Evolutionary conservation across 1,139 yeast species (phyloP), one percentile per base, ranked within the genome.

Genomic region (Lodderomyces parapsilosis): DNA sequence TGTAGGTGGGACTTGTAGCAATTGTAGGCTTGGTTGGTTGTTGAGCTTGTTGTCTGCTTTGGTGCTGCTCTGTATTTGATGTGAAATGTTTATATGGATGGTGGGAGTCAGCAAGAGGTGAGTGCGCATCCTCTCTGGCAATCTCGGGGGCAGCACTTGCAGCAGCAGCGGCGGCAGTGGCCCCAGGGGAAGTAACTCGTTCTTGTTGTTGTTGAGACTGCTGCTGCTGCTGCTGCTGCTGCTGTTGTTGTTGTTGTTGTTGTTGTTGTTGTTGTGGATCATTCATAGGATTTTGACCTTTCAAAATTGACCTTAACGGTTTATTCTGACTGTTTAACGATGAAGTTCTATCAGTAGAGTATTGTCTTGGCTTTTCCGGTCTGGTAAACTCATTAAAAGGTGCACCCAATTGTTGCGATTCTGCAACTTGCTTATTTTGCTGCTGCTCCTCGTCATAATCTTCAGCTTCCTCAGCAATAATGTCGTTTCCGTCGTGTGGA

Each of bases 231-330:
- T 19, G 36, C 13, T 19, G 38, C 10, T n/a, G 30, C 7, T 17
- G 22, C 13, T 32, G 23, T 31, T 17, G 17, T 24, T 20, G 23
- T n/a, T 19, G 36, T 22, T 19, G 36, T 22, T 19, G 38, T 13
- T n/a, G 30, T n/a, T 17, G 22, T 18, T 32, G 23, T 31, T 17
- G 17, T 24, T 24, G 37, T 36, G 23, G 38, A 18, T 19, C 15
- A 27, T 18, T 49, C 20, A 32, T 28, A n/a, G 56, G 52, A 35
- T 47, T 50, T n/a, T 47, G 55, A 5, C 63, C 55, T 42, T 68
- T 70, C 50, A 69, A 59, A 35, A 69, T 69, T 10, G 74, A 68
- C 40, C 68, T 58, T 36, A 68, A 56, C 1, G 73, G 71, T 24
- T 43, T 32, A 10, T 45, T 45, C 33, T 18, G 42, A 39, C 49